Evolutionary conservation across 805 yeast species (phyloP), one percentile per base, ranked within the genome.

Genomic region (Candida orba): DNA sequence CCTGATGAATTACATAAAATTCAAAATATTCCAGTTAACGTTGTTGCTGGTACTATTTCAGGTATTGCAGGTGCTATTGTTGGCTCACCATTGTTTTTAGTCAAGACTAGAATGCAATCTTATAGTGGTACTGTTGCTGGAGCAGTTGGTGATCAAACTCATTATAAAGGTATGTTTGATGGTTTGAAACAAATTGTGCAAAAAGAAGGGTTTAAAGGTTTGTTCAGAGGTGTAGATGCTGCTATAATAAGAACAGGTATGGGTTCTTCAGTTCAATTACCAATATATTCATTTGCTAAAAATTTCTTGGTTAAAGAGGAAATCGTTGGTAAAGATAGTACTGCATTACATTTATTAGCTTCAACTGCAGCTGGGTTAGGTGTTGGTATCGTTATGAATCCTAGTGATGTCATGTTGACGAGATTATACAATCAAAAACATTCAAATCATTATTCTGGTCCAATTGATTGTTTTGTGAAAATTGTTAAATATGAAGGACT

Each of bases 71-170:
- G 98, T 46, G 96, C 96, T 15, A 66, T 84, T 25, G 55, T 85
- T 33, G 96, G 97, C 5, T 87, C 96, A 3, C 99, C 99, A 10
- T 76, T 93, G 59, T 93, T 86, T 61, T 74, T 93, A 52, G 79
- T 93, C 52, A 93, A 93, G 68, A 95, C 97, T 2, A 76, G 99
- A 70, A 87, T 93, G 95, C 99, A 93, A 68, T 84, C 97, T 2
- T 93, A 78, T 64, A 84, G 95, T 15, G 73, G 72, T 10, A 57
- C 67, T 4, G 36, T 37, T 7, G 14, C 36, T 3, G 68, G 81
- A 47, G 71, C 78, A 37, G 80, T 90, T 39, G 99, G 99, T 40
- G 91, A 89, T 57, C 99, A 93, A 64, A 88, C 98, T 0, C 85
- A 84, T 64, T 93, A 93, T 65, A 76, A 64, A 32, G 76, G 81